Evolutionary conservation across 2,329 filamentous ascomycete species (phyloP).

Genomic region (Diaporthe citriasiana): DNA sequence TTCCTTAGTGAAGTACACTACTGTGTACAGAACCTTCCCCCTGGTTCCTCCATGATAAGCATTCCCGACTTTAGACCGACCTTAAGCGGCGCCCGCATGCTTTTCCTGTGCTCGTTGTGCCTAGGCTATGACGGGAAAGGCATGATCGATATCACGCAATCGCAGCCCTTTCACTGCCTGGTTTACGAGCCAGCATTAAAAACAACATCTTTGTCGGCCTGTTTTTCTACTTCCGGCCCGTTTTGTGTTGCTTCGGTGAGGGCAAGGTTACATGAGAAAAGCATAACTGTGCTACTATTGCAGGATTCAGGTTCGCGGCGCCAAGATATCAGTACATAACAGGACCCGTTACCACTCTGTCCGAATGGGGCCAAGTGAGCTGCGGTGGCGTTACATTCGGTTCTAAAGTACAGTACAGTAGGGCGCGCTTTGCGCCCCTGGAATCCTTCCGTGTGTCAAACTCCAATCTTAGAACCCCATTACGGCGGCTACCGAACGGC

Average conservation of each 20-base stretch:
- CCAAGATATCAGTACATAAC: background rate
- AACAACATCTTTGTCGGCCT: background rate
- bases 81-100: background rate
- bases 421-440: constrained; percentile 8
- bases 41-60: background rate
- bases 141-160: background rate
- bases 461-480: constrained; percentile 2
- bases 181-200: background rate
- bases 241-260: constrained; percentile 2
- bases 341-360: background rate
- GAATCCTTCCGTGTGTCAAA: constrained; percentile 24
- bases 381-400: constrained; percentile 23
- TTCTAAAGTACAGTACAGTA: constrained; percentile 3
- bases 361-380: constrained; percentile 10
- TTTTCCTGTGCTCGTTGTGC: background rate
- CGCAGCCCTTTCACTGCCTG: background rate
- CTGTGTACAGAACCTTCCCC: no score
- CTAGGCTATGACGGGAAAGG: background rate
- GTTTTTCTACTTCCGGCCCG: background rate
- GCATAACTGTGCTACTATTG: constrained; percentile 14
- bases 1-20: background rate
- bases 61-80: background rate
- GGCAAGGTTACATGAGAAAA: background rate
- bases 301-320: background rate
- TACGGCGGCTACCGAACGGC: constrained; percentile 7